Conservation (phyloP, 2,329 filamentous ascomycete species). For the Teratosphaeria gauchensis region DNA sequence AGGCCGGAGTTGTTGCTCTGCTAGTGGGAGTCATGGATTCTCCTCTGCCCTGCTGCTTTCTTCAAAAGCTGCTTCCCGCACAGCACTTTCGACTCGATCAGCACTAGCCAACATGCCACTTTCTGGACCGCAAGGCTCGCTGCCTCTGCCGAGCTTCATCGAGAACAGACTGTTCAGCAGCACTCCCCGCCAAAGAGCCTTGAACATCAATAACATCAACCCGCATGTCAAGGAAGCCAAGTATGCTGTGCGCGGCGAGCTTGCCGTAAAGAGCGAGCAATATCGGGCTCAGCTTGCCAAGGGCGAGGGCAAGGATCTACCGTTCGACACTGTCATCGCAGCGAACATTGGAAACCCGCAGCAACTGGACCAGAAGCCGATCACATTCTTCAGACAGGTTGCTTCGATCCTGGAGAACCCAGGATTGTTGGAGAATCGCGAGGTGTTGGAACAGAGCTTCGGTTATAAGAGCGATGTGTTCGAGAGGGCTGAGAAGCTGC, state of each 20-base stretch:
- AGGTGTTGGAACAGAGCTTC: constrained; percentile 63
- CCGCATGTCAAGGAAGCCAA: constrained; percentile 75
- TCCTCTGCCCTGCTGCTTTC: neutral
- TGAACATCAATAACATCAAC: constrained; percentile 86
- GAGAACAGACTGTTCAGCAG: constrained; percentile 2
- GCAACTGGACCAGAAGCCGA: constrained; percentile 96
- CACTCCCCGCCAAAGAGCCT: neutral
- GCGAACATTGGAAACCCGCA: constrained; percentile 99
- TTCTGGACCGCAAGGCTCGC: constrained; percentile 1
- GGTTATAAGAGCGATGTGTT: constrained; percentile 88
- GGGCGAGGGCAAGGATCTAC: constrained; percentile 53
- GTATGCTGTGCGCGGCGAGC: constrained; percentile 93
- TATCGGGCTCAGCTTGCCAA: constrained; percentile 64
- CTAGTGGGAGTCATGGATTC: neutral
- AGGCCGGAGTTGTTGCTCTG: neutral
- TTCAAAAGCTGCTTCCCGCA: neutral
- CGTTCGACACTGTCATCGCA: constrained; percentile 84
- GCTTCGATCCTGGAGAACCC: constrained; percentile 90
- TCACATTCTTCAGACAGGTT: constrained; percentile 98
- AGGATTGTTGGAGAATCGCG: constrained; percentile 66
- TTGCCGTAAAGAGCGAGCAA: constrained; percentile 86
- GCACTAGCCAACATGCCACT: neutral
- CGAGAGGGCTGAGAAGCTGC: constrained; percentile 67
- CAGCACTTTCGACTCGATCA: neutral
- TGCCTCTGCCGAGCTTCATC: constrained; percentile 1